Evolutionary conservation across 2,329 filamentous ascomycete species (phyloP), one percentile per base, ranked within the genome.

Genomic region (Curvularia eragrostidis): DNA sequence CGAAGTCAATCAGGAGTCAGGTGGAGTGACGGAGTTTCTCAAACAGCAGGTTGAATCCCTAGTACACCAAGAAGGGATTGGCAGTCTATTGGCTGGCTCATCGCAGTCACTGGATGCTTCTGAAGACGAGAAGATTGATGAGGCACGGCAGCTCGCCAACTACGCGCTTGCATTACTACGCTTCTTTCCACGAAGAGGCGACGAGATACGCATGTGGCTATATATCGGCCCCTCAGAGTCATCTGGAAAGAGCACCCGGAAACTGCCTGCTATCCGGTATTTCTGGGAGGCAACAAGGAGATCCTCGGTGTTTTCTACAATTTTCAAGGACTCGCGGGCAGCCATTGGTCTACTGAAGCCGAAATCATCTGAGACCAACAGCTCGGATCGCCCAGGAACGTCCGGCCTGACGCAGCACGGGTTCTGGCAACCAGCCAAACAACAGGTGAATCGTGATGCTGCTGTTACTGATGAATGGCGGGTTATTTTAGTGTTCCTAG

Each of bases 191-290:
- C 81, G 83, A 6, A 85, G 87, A 58, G 89, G 88, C 3, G 93
- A 97, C 70, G 93, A 97, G 58, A 96, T 97, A 59, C 89, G 93
- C 21, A 96, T 98, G 91, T 94, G 92, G 79, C 81, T 98, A 0
- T 98, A 95, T 71, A 83, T 95, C 39, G 91, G 92, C 0, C 87
- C 89, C 42, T 82, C 90, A 4, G 77, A 82, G 2, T 62, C 72
- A 50, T 63, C 75, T 69, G 61, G 59, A 6, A 64, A 78, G 58
- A 59, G 63, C 8, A 59, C 74, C 26, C 67, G 73, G 5, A 73
- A 68, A 62, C 56, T 88, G 8, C 89, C 91, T 0, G 87, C 90
- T 0, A 87, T 94, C 56, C 89, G 89, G 65, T 97, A 92, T 70
- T 91, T 98, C 65, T 97, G 95, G 92, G 84, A 89, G 52, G 86